A percentile compares a stretch with the other conserved stretches of the same genome.
phyloP scores from a whole-genome alignment of 805 yeast species.

The Lipomyces japonicus region DNA sequence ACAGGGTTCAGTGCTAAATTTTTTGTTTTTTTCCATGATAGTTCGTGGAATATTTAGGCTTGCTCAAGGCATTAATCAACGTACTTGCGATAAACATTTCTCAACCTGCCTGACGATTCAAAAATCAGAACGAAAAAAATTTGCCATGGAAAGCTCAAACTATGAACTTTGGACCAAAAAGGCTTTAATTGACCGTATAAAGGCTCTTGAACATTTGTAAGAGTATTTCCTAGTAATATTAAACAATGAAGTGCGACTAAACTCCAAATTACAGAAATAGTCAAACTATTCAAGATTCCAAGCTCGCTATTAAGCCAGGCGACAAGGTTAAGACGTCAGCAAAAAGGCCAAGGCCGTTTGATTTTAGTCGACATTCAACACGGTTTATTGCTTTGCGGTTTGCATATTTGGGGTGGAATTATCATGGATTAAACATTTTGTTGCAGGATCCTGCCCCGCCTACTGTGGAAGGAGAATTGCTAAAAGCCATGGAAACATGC shows the following conservation, averaged over 20 bases:
- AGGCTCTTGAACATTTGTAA: constrained; percentile 48
- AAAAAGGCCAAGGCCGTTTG: constrained; percentile 13
- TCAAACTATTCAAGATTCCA: constrained; percentile 5
- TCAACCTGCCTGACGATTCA: no score
- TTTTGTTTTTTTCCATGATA: no score
- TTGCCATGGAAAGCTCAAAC: constrained; percentile 31
- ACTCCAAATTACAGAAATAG: constrained; percentile 2
- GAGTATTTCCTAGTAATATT: constrained; percentile 1
- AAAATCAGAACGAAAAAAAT: background rate
- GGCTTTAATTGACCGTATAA: constrained; percentile 56
- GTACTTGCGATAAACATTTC: no score
- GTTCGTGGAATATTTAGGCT: no score
- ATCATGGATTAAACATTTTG: constrained; percentile 85
- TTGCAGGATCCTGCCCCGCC: constrained; percentile 67
- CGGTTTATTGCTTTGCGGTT: constrained; percentile 76
- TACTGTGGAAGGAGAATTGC: constrained; percentile 75
- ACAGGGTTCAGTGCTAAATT: no score
- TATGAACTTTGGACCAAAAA: constrained; percentile 63
- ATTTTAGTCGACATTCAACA: constrained; percentile 34
- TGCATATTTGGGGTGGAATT: constrained; percentile 91
- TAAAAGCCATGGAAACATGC: constrained; percentile 67
- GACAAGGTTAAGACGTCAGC: constrained; percentile 14
- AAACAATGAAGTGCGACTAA: constrained; percentile 2
- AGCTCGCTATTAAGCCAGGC: background rate
- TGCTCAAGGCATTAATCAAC: no score